Percentiles rank a stretch among this genome's conserved stretches.
Conservation (phyloP, 345 rosid species). For the Populus davidiana region DNA sequence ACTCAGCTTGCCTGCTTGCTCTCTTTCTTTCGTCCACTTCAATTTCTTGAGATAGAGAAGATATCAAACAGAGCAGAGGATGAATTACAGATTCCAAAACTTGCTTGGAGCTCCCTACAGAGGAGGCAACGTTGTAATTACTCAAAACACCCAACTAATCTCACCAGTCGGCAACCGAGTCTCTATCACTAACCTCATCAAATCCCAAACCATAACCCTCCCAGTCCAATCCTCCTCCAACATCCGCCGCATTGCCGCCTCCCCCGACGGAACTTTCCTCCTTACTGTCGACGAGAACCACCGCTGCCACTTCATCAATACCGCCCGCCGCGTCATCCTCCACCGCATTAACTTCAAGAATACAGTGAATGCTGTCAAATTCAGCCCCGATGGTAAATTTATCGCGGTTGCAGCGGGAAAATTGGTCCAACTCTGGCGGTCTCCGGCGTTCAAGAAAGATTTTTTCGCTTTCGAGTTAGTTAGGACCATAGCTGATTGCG, state of each 20-base stretch:
- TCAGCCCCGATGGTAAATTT: slow-evolving; percentile 73
- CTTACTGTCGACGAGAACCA: slow-evolving; percentile 71
- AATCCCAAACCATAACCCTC: slow-evolving; percentile 67
- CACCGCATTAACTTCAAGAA: slow-evolving; percentile 67
- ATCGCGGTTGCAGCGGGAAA: slow-evolving; percentile 83
- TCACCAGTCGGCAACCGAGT: slow-evolving; percentile 91
- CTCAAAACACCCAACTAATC: slow-evolving; percentile 60
- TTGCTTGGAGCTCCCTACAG: slow-evolving; percentile 87
- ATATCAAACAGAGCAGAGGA: slow-evolving; percentile 9
- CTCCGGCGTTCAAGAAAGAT: slow-evolving; percentile 75
- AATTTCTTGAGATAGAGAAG: no score
- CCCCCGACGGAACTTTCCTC: slow-evolving; percentile 73
- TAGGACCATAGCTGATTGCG: slow-evolving; percentile 76
- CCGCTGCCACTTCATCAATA: slow-evolving; percentile 78
- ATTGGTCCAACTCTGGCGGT: slow-evolving; percentile 79
- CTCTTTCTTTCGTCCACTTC: neutral
- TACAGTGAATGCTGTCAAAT: slow-evolving; percentile 53
- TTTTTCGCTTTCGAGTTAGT: slow-evolving; percentile 66
- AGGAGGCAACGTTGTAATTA: slow-evolving; percentile 72
- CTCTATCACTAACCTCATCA: slow-evolving; percentile 78
- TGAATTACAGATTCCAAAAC: slow-evolving; percentile 86
- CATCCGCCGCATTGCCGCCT: slow-evolving; percentile 69
- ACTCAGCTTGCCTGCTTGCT: neutral
- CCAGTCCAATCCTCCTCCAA: slow-evolving; percentile 63
- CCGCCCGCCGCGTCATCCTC: slow-evolving; percentile 66